These are phyloP conservation scores for Wickerhamomyces silvicola DNA, from an alignment of 805 yeast genomes.

Conservation along the genomic window DNA sequence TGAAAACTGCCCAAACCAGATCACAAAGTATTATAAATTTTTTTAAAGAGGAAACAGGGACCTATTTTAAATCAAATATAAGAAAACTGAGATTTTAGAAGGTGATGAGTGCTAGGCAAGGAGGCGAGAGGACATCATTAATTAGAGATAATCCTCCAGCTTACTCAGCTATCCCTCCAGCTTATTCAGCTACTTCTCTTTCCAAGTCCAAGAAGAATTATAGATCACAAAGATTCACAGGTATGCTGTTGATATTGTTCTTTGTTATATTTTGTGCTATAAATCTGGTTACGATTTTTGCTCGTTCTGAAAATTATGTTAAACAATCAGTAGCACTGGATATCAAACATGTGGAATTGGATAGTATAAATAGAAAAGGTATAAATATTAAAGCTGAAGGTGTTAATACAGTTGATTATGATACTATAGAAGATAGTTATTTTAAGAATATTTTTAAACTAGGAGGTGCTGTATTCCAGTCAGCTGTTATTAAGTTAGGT, in stretches of 20 bases:
- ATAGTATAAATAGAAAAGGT: conserved; percentile 26
- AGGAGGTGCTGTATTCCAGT: conserved; percentile 27
- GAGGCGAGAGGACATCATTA: too few species aligned
- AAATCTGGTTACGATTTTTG: conserved; percentile 4
- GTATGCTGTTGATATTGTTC: background rate
- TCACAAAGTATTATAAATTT: too few species aligned
- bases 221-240: background rate
- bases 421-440: conserved; percentile 22
- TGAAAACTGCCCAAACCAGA: background rate
- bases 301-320: conserved; percentile 25
- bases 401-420: conserved; percentile 24
- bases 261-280: conserved; percentile 2
- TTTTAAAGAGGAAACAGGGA: too few species aligned
- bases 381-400: conserved; percentile 28
- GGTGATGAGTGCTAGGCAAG: too few species aligned
- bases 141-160: too few species aligned
- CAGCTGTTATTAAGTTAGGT: conserved; percentile 25
- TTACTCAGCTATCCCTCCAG: too few species aligned
- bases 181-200: too few species aligned
- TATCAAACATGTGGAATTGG: conserved; percentile 24
- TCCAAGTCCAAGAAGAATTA: background rate
- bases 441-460: conserved; percentile 22
- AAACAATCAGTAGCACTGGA: conserved; percentile 27
- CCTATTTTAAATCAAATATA: too few species aligned
- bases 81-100: too few species aligned